Base-by-base conservation (phyloP, 2,329 filamentous ascomycete genomes). In the Xylariaceae sp. region DNA sequence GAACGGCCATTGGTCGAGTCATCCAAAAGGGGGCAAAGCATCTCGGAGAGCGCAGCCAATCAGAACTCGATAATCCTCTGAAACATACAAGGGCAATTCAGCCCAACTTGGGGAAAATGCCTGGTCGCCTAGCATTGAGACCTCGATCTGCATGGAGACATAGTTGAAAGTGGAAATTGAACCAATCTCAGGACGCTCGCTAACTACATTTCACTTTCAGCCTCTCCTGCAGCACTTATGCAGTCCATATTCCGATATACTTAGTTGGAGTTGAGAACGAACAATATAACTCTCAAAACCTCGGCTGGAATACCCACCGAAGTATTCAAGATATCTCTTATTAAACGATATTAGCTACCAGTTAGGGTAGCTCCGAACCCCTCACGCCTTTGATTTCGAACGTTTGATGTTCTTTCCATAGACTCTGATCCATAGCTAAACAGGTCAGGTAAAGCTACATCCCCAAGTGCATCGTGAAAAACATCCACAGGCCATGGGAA, bases 1-100 rank as follows among this genome's bases (percentile, higher is more conserved):
- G 51, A 40, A 43, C 3, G n/a, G 7, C n/a, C n/a, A n/a, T 6
- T 7, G 1, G 19, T 3, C 49, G 6, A 21, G n/a, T n/a, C n/a
- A 17, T 19, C 28, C 6, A 47, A 36, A 34, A 37, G 21, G 44
- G 23, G 44, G 19, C 6, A n/a, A 36, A 12, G 36, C 12, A 11
- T 36, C 51, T 43, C 51, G 44, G 51, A 47, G 51, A 40, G 43
- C 36, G 43, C 36, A n/a, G 12, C 43, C 26, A 41, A 46, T 40
- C 24, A 46, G 19, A 19, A 12, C 14, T 7, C 31, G 19, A 21
- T 8, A 16, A 43, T 43, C 8, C 29, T 3, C 12, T 17, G 23
- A 24, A n/a, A n/a, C n/a, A n/a, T n/a, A 43, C 23, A 43, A 28
- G 39, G 24, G 23, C 17, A 29, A 21, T 40, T 53, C 41, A 47